phyloP scores from a whole-genome alignment of 495 filamentous ascomycete species.

The Elaphomyces granulatus region DNA sequence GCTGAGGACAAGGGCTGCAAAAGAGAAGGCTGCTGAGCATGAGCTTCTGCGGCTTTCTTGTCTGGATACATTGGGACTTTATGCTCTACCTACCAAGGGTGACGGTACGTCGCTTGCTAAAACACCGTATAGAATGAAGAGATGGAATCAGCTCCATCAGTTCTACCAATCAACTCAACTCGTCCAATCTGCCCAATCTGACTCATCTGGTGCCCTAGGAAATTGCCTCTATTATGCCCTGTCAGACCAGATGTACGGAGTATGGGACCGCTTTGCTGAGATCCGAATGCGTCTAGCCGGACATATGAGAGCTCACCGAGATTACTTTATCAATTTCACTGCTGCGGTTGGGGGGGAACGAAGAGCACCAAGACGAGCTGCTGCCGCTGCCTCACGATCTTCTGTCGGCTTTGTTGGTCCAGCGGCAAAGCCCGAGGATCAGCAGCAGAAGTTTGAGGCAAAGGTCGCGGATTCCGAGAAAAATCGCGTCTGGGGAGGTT shows the following conservation, averaged over 20 bases:
- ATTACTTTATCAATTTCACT: constrained; percentile 55
- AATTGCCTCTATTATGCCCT: constrained; percentile 70
- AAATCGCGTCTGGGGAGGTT: constrained; percentile 54
- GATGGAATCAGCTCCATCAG: too few species aligned
- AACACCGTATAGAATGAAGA: too few species aligned
- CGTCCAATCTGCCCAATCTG: too few species aligned
- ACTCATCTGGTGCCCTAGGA: too few species aligned
- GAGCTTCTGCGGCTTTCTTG: constrained; percentile 22
- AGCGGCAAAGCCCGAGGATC: constrained; percentile 38
- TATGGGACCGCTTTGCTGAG: constrained; percentile 40
- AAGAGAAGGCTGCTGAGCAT: constrained; percentile 1
- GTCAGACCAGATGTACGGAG: constrained; percentile 58
- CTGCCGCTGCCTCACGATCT: constrained; percentile 24
- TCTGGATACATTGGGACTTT: constrained; percentile 25
- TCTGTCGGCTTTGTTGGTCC: constrained; percentile 13
- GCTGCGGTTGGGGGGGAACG: constrained; percentile 44
- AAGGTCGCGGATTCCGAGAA: constrained; percentile 47
- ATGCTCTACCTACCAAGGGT: constrained; percentile 31
- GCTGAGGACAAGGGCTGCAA: not conserved
- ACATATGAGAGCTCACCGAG: constrained; percentile 45
- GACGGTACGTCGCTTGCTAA: constrained; percentile 34
- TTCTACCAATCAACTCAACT: too few species aligned
- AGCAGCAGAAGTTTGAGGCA: constrained; percentile 46
- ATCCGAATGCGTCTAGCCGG: constrained; percentile 47
- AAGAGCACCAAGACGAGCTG: constrained; percentile 47